phyloP scores from a whole-genome alignment of 2,329 filamentous ascomycete species.

The Exophiala spinifera region DNA sequence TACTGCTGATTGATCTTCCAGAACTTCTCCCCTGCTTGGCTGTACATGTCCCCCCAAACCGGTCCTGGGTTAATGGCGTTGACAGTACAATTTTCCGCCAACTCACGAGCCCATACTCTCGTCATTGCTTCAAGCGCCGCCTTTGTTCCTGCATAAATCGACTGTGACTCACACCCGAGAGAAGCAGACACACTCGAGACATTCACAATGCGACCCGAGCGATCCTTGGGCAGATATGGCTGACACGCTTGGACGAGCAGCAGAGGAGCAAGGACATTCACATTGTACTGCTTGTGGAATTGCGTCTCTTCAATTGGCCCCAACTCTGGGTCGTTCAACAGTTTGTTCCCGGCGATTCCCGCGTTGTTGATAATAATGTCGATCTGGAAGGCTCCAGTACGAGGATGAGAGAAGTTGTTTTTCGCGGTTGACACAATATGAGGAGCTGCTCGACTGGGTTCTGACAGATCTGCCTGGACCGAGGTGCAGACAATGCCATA shows the following conservation, averaged over 20 bases:
- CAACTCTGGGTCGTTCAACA: slow-evolving; percentile 57
- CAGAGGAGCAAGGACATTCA: slow-evolving; percentile 59
- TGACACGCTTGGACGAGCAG: slow-evolving; percentile 55
- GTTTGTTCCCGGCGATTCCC: slow-evolving; percentile 43
- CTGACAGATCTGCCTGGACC: slow-evolving; percentile 68
- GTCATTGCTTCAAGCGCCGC: slow-evolving; percentile 62
- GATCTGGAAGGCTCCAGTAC: slow-evolving; percentile 43
- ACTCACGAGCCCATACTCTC: slow-evolving; percentile 59
- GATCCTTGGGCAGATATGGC: slow-evolving; percentile 55
- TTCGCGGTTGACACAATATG: slow-evolving; percentile 58
- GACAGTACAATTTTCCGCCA: slow-evolving; percentile 55
- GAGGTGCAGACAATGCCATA: slow-evolving; percentile 60
- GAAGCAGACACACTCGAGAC: slow-evolving; percentile 54
- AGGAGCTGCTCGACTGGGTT: slow-evolving; percentile 55
- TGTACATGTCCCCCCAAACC: slow-evolving; percentile 55
- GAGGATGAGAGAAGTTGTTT: slow-evolving; percentile 56
- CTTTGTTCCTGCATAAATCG: slow-evolving; percentile 61
- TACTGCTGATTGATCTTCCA: slow-evolving; percentile 58
- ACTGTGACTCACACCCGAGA: slow-evolving; percentile 54
- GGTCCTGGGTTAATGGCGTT: slow-evolving; percentile 61
- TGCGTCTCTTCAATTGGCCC: slow-evolving; percentile 45
- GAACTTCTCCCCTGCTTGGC: slow-evolving; percentile 54
- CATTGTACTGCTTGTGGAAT: slow-evolving; percentile 55
- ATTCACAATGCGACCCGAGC: slow-evolving; percentile 58
- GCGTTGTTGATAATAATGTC: slow-evolving; percentile 37